These are phyloP conservation scores for Blastobotrys serpentis DNA, from an alignment of 1,139 yeast genomes.

Conservation along the genomic window DNA sequence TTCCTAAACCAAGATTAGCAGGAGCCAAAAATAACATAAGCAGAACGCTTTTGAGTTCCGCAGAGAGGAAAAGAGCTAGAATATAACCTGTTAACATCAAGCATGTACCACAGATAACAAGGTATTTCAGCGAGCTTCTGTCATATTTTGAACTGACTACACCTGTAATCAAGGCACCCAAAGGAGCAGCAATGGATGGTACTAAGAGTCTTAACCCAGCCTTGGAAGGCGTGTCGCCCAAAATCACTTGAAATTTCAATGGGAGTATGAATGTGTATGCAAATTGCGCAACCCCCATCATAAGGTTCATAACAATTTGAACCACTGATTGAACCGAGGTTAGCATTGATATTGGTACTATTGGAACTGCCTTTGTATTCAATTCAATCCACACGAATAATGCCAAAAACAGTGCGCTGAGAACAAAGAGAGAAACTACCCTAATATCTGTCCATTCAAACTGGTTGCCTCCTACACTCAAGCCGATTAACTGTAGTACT, in stretches of 20 bases:
- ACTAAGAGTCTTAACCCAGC: constrained; percentile 19
- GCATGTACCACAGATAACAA: constrained; percentile 14
- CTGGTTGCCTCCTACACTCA: constrained; percentile 21
- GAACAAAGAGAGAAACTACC: constrained; percentile 7
- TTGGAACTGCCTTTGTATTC: constrained; percentile 15
- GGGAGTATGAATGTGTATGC: constrained; percentile 18
- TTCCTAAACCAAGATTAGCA: constrained; percentile 20
- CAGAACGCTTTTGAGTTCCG: constrained; percentile 4
- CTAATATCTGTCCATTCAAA: constrained; percentile 17
- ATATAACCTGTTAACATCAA: constrained; percentile 17
- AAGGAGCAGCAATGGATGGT: constrained; percentile 18
- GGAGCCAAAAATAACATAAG: constrained; percentile 13
- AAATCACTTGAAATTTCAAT: constrained; percentile 19
- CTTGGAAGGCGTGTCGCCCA: constrained; percentile 18
- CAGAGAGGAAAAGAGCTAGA: constrained; percentile 3
- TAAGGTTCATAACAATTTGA: constrained; percentile 12
- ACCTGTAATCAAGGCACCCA: constrained; percentile 20
- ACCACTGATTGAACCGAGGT: constrained; percentile 12
- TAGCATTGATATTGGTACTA: constrained; percentile 17
- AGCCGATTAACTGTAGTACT: constrained; percentile 13
- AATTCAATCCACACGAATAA: constrained; percentile 15
- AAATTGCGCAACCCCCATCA: constrained; percentile 19
- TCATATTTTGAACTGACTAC: constrained; percentile 12
- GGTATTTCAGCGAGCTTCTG: constrained; percentile 12
- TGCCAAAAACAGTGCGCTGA: constrained; percentile 9